A percentile compares a stretch with the other conserved stretches of the same genome.
phyloP scores from a whole-genome alignment of 208 protist genomes.

The Trypanosoma avium region DNA sequence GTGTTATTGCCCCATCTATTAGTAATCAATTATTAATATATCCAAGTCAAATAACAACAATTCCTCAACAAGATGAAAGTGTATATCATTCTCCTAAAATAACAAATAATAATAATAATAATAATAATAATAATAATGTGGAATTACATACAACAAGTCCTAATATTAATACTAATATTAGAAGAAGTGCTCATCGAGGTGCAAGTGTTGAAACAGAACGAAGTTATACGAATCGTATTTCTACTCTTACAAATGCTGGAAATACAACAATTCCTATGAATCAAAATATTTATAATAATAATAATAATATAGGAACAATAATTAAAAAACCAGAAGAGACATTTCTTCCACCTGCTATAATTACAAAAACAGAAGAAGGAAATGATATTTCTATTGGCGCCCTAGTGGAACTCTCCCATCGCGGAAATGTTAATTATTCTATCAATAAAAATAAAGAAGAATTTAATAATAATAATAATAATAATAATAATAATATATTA shows the following conservation, averaged over 20 bases:
- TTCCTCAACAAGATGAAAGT: too few relatives aligned
- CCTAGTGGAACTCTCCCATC: conserved; percentile 13
- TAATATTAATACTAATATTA: neutral
- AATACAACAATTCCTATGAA: neutral
- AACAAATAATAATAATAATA: neutral
- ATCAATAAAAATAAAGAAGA: too few relatives aligned
- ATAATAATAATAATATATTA: too few relatives aligned
- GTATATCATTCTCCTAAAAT: too few relatives aligned
- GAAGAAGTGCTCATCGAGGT: neutral
- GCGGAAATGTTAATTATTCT: too few relatives aligned
- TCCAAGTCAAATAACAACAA: too few relatives aligned
- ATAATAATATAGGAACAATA: too few relatives aligned
- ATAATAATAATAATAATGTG: neutral
- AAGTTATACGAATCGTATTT: conserved; percentile 25
- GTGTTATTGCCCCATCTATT: conserved; percentile 41
- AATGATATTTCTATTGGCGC: conserved; percentile 26
- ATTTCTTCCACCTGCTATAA: neutral
- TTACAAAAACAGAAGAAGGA: too few relatives aligned
- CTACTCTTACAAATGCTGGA: neutral
- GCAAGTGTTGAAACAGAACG: neutral
- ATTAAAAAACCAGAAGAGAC: neutral
- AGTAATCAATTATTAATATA: conserved; percentile 46
- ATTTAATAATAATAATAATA: too few relatives aligned
- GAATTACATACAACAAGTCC: neutral
- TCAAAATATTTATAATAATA: too few relatives aligned